Base-by-base conservation (phyloP, 768 basidiomycete species). In the Suillus spraguei region DNA sequence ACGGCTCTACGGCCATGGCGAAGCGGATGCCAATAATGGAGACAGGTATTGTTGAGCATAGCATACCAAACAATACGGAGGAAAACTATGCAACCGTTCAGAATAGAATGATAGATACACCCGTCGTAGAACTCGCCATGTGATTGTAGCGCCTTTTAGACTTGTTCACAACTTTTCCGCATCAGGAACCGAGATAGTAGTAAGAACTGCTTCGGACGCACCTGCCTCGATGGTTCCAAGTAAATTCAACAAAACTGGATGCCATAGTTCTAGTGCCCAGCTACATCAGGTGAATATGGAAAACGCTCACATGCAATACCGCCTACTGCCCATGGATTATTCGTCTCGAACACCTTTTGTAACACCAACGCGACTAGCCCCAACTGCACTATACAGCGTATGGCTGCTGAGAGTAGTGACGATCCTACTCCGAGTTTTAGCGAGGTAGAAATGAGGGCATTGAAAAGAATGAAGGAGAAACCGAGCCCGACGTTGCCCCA, bases 401-500 rank as follows among this genome's bases (percentile, higher is more conserved):
- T 62, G 0, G 92, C 87, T 0, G 92, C 86, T 9, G 87, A 83
- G 24, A 91, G 68, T 28, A 96, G 82, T 6, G 88, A 87, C 0
- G 80, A 73, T 1, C 88, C 91, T 50, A 95, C 80, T 3, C 87
- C 90, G 22, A 96, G 84, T 5, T 86, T 80, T 64, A 94, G 83
- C 1, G 80, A 66, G 7, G 81, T 76, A 2, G 94, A 94, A 7
- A 94, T 65, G 28, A 85, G 64, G 6, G 88, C 84, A 77, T 94
- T 85, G 71, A 95, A 84, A 44, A 87, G 70, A 70, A 96, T 85
- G 74, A 96, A 95, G 3, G 83, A 75, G 69, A 95, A 82, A 0
- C 86, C 91, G 62, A 95, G 81, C 35, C 79, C 84, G 60, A 96
- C 91, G 70, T 95, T 92, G n/a, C 74, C 64, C 90, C 90, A 94